phyloP scores from a whole-genome alignment of 768 basidiomycete species.

The Termitomyces eurrhizus region DNA sequence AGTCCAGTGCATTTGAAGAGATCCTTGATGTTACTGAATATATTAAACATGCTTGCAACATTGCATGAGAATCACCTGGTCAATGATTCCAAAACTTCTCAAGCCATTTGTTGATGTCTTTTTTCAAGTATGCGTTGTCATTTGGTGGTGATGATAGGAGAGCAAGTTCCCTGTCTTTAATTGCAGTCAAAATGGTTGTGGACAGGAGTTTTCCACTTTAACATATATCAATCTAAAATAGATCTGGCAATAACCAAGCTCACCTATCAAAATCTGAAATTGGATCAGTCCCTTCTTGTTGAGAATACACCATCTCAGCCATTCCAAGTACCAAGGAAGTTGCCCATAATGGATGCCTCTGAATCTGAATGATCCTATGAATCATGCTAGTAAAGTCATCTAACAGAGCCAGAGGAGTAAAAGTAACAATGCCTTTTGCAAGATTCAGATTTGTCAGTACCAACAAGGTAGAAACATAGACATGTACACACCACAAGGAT shows the following conservation, averaged over 20 bases:
- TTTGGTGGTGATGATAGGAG: constrained; percentile 43
- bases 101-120: constrained; percentile 34
- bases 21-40: constrained; percentile 33
- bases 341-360: constrained; percentile 64
- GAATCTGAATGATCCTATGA: constrained; percentile 46
- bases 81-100: constrained; percentile 25
- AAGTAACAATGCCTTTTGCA: constrained; percentile 69
- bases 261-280: constrained; percentile 36
- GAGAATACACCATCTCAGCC: constrained; percentile 36
- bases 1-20: constrained; percentile 29
- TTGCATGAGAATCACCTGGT: constrained; percentile 31
- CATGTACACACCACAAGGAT: constrained; percentile 47
- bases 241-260: constrained; percentile 12
- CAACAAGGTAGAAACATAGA: background rate
- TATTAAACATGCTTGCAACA: constrained; percentile 40
- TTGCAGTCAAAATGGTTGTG: constrained; percentile 38
- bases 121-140: constrained; percentile 18
- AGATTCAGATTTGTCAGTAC: background rate
- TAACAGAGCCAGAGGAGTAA: constrained; percentile 59
- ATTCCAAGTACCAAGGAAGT: constrained; percentile 61
- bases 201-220: constrained; percentile 37
- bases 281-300: constrained; percentile 32
- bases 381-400: constrained; percentile 47
- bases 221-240: background rate
- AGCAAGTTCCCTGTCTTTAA: constrained; percentile 56